A percentile compares a stretch with the other conserved stretches of the same genome.
These are phyloP conservation scores for Lodderomyces theae DNA, from an alignment of 1,139 yeast genomes.

Conservation along the genomic window DNA sequence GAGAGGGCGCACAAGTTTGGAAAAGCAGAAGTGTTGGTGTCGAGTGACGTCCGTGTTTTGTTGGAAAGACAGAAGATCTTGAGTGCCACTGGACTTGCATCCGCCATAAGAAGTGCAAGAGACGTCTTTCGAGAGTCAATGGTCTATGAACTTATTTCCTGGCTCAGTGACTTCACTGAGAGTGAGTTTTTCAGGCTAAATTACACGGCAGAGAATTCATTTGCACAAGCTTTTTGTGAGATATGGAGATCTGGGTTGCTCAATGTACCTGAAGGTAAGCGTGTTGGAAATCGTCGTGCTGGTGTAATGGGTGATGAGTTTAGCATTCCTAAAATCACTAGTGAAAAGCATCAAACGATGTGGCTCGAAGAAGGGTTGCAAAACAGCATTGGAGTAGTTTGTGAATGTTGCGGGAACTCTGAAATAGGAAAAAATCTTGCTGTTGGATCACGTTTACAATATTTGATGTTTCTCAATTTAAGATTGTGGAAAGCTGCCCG, in stretches of 20 bases:
- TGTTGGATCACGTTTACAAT: conserved; percentile 72
- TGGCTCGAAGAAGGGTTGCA: not conserved
- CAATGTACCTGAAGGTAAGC: conserved; percentile 1
- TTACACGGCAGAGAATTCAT: conserved; percentile 44
- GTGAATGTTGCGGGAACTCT: conserved; percentile 5
- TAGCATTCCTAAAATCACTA: conserved; percentile 31
- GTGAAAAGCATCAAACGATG: conserved; percentile 6
- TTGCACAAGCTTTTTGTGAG: conserved; percentile 52
- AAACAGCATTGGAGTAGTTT: conserved; percentile 9
- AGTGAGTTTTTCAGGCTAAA: conserved; percentile 55
- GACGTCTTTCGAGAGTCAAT: conserved; percentile 80
- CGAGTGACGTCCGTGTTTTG: conserved; percentile 49
- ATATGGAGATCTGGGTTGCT: conserved; percentile 55
- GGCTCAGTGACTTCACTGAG: conserved; percentile 62
- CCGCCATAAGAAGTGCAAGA: conserved; percentile 63
- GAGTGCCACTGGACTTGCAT: conserved; percentile 60
- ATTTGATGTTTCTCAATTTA: conserved; percentile 65
- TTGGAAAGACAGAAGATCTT: conserved; percentile 53
- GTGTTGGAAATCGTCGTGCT: conserved; percentile 11
- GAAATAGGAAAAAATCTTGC: not conserved
- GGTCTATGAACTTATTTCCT: conserved; percentile 66
- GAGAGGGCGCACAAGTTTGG: conserved; percentile 63
- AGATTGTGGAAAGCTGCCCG: conserved; percentile 73
- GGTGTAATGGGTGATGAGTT: not conserved
- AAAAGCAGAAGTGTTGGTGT: conserved; percentile 63